Evolutionary conservation across 2,329 filamentous ascomycete species (phyloP).

Genomic region (Emergomyces africanus): DNA sequence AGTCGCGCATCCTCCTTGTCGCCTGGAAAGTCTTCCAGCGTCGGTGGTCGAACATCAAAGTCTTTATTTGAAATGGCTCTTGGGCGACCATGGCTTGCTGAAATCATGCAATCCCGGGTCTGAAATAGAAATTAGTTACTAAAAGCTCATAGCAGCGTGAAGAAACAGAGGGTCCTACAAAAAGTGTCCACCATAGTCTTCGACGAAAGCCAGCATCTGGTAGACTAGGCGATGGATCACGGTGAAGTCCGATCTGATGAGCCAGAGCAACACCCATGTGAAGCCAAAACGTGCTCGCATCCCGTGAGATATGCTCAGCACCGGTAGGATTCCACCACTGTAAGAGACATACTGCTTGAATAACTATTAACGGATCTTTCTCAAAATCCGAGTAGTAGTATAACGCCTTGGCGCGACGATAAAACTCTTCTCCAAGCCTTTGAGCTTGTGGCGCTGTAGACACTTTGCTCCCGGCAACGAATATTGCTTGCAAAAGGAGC

Average conservation of each 20-base stretch:
- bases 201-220: conserved; percentile 11
- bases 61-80: conserved; percentile 9
- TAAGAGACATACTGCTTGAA: conserved; percentile 10
- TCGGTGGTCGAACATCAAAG: conserved; percentile 9
- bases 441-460: conserved; percentile 7
- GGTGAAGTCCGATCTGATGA: conserved; percentile 24
- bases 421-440: conserved; percentile 7
- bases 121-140: background rate
- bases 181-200: conserved; percentile 1
- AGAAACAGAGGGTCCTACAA: background rate
- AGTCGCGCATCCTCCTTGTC: conserved; percentile 9
- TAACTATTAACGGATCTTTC: conserved; percentile 8
- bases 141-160: background rate
- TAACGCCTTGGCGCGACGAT: conserved; percentile 10
- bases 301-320: conserved; percentile 21
- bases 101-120: conserved; percentile 12
- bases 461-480: conserved; percentile 12
- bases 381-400: conserved; percentile 10
- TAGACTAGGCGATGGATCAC: conserved; percentile 17
- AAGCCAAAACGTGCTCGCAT: conserved; percentile 26
- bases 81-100: conserved; percentile 10
- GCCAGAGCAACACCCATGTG: conserved; percentile 22
- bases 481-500: conserved; percentile 7
- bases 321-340: conserved; percentile 18
- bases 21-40: conserved; percentile 7